These are phyloP conservation scores for Draba incana DNA, from an alignment of 345 rosid species.

Conservation along the genomic window DNA sequence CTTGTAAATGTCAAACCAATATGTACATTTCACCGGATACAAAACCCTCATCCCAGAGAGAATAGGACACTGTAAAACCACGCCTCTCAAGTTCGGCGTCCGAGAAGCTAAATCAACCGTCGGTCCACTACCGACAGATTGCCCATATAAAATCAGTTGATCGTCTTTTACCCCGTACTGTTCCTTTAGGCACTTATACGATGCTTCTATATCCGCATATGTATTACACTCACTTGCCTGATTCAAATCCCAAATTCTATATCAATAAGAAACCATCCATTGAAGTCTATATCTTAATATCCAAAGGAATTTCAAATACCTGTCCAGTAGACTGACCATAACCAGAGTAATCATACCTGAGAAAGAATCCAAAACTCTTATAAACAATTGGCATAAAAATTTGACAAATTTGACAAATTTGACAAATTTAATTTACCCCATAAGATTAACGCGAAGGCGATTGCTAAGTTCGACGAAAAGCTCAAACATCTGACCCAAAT, in stretches of 20 bases:
- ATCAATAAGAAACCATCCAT: conserved; percentile 26
- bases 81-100: conserved; percentile 71
- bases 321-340: conserved; percentile 95
- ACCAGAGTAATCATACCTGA: conserved; percentile 95
- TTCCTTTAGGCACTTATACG: conserved; percentile 78
- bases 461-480: conserved; percentile 83
- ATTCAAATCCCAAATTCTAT: conserved; percentile 33
- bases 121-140: conserved; percentile 96
- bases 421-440: conserved; percentile 59
- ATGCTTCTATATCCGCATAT: conserved; percentile 83
- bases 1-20: conserved; percentile 97
- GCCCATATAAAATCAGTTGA: conserved; percentile 80
- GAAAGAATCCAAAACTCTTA: neutral
- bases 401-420: too few relatives aligned
- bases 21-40: conserved; percentile 87
- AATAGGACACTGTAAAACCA: conserved; percentile 86
- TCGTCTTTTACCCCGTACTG: conserved; percentile 77
- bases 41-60: conserved; percentile 91
- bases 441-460: conserved; percentile 80
- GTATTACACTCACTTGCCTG: conserved; percentile 93
- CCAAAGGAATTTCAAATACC: conserved; percentile 44
- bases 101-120: conserved; percentile 91
- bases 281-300: neutral
- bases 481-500: conserved; percentile 93
- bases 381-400: too few relatives aligned